Evolutionary conservation across 2,329 filamentous ascomycete genomes (phyloP).

Genomic region (Eutypella sp.): DNA sequence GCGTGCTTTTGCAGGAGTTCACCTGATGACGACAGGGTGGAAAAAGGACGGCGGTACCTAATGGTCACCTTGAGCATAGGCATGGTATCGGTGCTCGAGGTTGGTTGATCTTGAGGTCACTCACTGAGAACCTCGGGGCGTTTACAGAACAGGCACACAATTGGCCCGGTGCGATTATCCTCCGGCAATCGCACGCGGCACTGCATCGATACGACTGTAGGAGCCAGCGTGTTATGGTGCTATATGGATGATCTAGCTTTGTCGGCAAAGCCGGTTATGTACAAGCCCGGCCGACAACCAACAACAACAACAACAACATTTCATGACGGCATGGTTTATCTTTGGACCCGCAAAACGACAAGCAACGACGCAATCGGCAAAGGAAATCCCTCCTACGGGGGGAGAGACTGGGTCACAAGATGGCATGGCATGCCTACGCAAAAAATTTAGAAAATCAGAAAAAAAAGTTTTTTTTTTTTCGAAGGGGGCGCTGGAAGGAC

Average conservation of each 20-base stretch:
- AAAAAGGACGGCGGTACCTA: not conserved
- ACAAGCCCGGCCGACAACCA: too few species aligned
- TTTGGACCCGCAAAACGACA: not conserved
- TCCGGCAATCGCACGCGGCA: slow-evolving; percentile 17
- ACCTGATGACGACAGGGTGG: not conserved
- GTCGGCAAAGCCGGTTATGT: too few species aligned
- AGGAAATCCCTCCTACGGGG: too few species aligned
- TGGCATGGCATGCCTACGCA: not conserved
- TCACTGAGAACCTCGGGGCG: not conserved
- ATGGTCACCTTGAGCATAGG: not conserved
- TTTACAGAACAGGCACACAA: not conserved
- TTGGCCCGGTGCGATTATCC: slow-evolving; percentile 6
- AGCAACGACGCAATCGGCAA: not conserved
- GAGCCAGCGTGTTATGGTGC: slow-evolving; percentile 16
- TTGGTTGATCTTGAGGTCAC: not conserved
- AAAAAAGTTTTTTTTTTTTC: slow-evolving; percentile 19
- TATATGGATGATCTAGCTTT: slow-evolving; percentile 2
- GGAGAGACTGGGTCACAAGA: too few species aligned
- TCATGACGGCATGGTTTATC: not conserved
- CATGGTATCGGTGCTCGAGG: not conserved
- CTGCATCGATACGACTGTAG: slow-evolving; percentile 29
- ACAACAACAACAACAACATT: not conserved
- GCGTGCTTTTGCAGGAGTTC: not conserved
- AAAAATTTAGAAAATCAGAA: slow-evolving; percentile 9
- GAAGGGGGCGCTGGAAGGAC: slow-evolving; percentile 20